Percentiles rank a stretch among this genome's conserved stretches.
Evolutionary conservation across 2,329 filamentous ascomycete species (phyloP).

Genomic region (Lasiodiplodia theobromae): DNA sequence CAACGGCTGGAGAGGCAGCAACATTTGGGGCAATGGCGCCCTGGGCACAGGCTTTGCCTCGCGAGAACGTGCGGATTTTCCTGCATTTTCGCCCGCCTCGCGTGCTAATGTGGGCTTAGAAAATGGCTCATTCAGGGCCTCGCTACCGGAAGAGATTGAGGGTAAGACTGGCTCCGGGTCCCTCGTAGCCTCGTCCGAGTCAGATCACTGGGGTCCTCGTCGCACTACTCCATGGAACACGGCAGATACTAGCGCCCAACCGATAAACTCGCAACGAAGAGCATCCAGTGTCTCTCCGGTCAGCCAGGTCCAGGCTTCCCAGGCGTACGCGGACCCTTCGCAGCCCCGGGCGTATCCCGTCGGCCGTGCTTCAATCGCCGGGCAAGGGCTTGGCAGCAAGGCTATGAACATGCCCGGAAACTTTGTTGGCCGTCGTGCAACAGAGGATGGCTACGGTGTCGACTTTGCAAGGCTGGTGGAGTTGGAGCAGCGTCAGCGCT

Average conservation of each 20-base stretch:
- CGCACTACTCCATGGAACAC: constrained; percentile 65
- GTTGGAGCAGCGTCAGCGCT: constrained; percentile 39
- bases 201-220: constrained; percentile 66
- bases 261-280: constrained; percentile 43
- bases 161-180: constrained; percentile 73
- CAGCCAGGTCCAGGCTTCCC: constrained; percentile 42
- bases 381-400: constrained; percentile 38
- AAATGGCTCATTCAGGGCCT: constrained; percentile 38
- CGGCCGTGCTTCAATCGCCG: constrained; percentile 36
- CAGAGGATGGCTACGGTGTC: constrained; percentile 41
- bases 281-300: constrained; percentile 46
- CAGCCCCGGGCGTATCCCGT: constrained; percentile 36
- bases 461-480: constrained; percentile 42
- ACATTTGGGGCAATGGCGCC: constrained; percentile 45
- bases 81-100: neutral
- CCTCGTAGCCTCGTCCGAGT: constrained; percentile 72
- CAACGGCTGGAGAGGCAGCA: constrained; percentile 40
- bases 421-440: constrained; percentile 41
- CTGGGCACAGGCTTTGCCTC: constrained; percentile 39
- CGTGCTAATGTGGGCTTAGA: constrained; percentile 36
- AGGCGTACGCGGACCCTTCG: constrained; percentile 42
- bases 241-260: constrained; percentile 46
- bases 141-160: constrained; percentile 49
- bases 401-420: constrained; percentile 39
- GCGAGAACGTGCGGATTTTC: constrained; percentile 36